Base-by-base conservation (phyloP, 441 rosid species). In the Eutrema salsugineum region DNA sequence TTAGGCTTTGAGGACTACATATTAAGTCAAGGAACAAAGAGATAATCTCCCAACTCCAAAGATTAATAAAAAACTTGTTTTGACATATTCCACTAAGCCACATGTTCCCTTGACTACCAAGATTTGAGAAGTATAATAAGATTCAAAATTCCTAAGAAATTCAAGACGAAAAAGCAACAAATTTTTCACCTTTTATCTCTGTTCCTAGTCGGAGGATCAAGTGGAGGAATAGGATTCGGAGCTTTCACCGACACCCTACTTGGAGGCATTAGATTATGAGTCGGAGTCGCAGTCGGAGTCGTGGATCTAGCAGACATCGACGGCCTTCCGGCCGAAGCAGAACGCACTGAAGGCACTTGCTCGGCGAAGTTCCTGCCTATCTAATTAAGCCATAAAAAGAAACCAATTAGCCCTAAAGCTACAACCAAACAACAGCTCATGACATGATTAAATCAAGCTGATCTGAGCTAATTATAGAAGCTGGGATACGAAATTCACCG, bases 321-420 rank as follows among this genome's bases (percentile, higher is more conserved):
- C 19, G 90, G 82, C 79, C 96, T 83, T 72, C 93, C 98, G 6
- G 86, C 85, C 3, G 91, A 88, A 32, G 93, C 81, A 36, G 97
- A 89, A 19, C 91, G 80, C 72, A 80, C 83, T 1, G 90, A 78
- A 58, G 86, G 76, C 47, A 82, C 76, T 69, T 85, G 90, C 78
- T 87, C 96, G 66, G 75, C 80, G 79, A 84, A 88, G 90, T 84
- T 91, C 80, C 97, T 84, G 78, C 94, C 96, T 91, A 86, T 79
- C 97, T 94, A 91, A 86, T 84, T 66, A 78, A 79, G 76, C 64
- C 70, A 66, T 59, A 49, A 78, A 66, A 77, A 83, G 76, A 79
- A 58, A 57, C 68, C 20, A 14, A 65, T 64, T 12, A 70, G 60
- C 61, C 39, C 24, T 70, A 27, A 10, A 9, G 50, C 30, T 59